Evolutionary conservation across 129 eudicot genomes (phyloP).

Genomic region (Scalesia atractyloides): DNA sequence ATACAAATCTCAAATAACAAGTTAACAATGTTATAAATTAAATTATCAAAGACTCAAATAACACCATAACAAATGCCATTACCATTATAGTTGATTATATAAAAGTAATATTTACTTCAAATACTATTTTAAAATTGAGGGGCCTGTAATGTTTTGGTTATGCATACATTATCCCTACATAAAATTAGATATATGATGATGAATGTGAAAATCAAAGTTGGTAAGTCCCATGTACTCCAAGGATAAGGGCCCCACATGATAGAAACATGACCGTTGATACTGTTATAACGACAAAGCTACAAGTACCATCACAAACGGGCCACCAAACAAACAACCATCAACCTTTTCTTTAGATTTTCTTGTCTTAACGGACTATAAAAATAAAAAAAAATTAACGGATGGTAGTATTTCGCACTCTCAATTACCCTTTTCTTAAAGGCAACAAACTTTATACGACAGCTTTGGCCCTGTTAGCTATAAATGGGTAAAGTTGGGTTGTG

Average conservation of each 20-base stretch:
- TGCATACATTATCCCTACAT: too few relatives aligned
- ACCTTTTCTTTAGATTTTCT: constrained; percentile 15
- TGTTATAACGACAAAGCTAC: constrained; percentile 13
- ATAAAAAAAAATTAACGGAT: too few relatives aligned
- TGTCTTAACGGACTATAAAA: background rate
- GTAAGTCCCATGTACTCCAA: background rate
- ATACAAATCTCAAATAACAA: too few relatives aligned
- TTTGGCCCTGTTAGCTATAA: background rate
- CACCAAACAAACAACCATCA: constrained; percentile 33
- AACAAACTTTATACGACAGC: background rate
- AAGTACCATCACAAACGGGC: constrained; percentile 26
- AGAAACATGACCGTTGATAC: constrained; percentile 20
- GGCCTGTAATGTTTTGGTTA: too few relatives aligned
- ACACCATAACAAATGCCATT: too few relatives aligned
- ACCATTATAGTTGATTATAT: too few relatives aligned
- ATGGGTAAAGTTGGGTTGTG: background rate
- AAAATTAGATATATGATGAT: too few relatives aligned
- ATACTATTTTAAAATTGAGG: too few relatives aligned
- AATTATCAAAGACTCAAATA: too few relatives aligned
- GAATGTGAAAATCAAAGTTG: background rate
- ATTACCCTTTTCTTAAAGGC: background rate
- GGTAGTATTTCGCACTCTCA: constrained; percentile 3
- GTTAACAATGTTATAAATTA: too few relatives aligned
- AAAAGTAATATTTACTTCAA: too few relatives aligned
- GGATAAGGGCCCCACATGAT: constrained; percentile 21